Percentiles rank a stretch among this genome's conserved stretches.
phyloP scores from a whole-genome alignment of 1,284 basidiomycete species.

The Xerocomus amazonicus region DNA sequence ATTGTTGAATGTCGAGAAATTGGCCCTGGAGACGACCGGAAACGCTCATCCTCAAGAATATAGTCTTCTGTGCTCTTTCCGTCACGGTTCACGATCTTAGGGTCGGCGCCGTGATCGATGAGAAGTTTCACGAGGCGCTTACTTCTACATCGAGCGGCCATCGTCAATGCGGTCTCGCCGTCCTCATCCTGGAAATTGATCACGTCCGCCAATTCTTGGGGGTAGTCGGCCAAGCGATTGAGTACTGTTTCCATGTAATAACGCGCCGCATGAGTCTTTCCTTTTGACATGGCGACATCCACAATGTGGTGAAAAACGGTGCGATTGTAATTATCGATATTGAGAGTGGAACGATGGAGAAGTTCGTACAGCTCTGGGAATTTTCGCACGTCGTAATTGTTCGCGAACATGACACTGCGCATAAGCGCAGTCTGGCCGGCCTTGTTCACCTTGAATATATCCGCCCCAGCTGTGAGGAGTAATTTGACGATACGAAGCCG shows the following conservation, averaged over 20 bases:
- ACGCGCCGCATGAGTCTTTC: constrained; percentile 95
- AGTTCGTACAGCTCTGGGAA: constrained; percentile 98
- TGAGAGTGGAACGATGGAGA: constrained; percentile 94
- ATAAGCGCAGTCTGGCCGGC: constrained; percentile 97
- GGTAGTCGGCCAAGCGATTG: constrained; percentile 87
- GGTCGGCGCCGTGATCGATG: constrained; percentile 95
- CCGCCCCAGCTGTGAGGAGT: constrained; percentile 89
- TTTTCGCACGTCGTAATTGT: constrained; percentile 99
- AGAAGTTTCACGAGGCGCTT: constrained; percentile 96
- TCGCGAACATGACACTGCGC: constrained; percentile 99
- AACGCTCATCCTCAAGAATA: constrained; percentile 97
- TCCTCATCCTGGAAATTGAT: constrained; percentile 99
- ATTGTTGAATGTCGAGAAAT: constrained; percentile 60
- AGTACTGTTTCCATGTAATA: constrained; percentile 99
- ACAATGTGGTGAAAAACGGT: constrained; percentile 99
- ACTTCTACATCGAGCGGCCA: constrained; percentile 94
- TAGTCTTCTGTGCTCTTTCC: constrained; percentile 99
- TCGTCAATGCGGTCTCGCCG: constrained; percentile 95
- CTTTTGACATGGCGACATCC: constrained; percentile 97
- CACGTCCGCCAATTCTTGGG: constrained; percentile 94
- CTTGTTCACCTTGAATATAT: constrained; percentile 97
- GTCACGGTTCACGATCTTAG: constrained; percentile 93
- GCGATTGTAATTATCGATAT: constrained; percentile 97
- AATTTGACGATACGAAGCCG: constrained; percentile 96
- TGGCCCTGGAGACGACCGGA: constrained; percentile 84